These are phyloP conservation scores for Acephala macrosclerotiorum DNA, from an alignment of 2,329 filamentous ascomycete species.

Conservation along the genomic window DNA sequence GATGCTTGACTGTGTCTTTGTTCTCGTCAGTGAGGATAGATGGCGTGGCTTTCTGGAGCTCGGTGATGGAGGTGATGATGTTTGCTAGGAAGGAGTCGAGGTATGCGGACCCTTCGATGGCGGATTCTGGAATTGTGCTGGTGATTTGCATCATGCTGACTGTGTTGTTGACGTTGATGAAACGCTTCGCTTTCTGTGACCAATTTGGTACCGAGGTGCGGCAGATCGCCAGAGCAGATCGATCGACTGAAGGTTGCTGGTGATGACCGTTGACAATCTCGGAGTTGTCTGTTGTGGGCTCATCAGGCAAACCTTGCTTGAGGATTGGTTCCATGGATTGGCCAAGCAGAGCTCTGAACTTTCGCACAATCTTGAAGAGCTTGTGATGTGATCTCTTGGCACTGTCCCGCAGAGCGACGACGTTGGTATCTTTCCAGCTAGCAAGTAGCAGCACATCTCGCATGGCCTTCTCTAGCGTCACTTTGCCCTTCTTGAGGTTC, in stretches of 20 bases:
- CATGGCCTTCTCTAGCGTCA: constrained; percentile 86
- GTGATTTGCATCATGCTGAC: constrained; percentile 77
- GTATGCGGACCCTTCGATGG: constrained; percentile 63
- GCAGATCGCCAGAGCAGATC: constrained; percentile 39
- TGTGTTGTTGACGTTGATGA: constrained; percentile 75
- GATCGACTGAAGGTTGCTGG: constrained; percentile 36
- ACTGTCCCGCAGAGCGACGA: constrained; percentile 86
- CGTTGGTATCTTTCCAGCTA: constrained; percentile 98
- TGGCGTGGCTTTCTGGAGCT: constrained; percentile 86
- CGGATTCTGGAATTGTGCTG: constrained; percentile 57
- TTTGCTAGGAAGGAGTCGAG: constrained; percentile 74
- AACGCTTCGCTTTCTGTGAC: constrained; percentile 63
- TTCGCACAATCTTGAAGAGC: constrained; percentile 88
- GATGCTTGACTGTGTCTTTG: constrained; percentile 81
- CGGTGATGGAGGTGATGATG: constrained; percentile 70
- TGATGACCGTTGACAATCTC: background rate
- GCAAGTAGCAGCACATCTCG: constrained; percentile 91
- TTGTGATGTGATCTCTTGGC: constrained; percentile 90
- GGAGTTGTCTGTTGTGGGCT: constrained; percentile 19
- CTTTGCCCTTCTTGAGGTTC: constrained; percentile 70
- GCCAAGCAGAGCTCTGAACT: constrained; percentile 82
- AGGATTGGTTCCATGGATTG: constrained; percentile 76
- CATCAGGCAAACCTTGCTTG: constrained; percentile 63
- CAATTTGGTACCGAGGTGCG: constrained; percentile 46
- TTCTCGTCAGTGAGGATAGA: constrained; percentile 84